Conservation (phyloP, 148 eudicot genomes). For the Chenopodium quinoa region DNA sequence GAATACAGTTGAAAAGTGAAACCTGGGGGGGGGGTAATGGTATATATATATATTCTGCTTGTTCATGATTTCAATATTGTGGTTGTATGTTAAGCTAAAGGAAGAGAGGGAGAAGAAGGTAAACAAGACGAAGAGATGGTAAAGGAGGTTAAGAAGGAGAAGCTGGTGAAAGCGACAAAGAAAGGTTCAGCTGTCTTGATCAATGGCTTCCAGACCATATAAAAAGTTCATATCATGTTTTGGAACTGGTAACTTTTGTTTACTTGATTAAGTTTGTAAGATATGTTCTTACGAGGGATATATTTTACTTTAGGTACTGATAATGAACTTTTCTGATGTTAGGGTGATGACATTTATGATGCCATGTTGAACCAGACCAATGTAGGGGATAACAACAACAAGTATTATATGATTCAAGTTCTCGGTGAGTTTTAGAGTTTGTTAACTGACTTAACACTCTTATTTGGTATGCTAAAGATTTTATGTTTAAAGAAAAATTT, state of each 20-base stretch:
- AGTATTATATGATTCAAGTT: slow-evolving; percentile 84
- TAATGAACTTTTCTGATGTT: slow-evolving; percentile 14
- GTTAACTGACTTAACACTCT: neutral
- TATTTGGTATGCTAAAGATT: neutral
- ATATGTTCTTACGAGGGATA: neutral
- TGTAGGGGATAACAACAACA: slow-evolving; percentile 92
- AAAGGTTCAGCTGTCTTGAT: slow-evolving; percentile 92
- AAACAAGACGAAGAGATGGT: slow-evolving; percentile 19
- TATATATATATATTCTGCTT: neutral
- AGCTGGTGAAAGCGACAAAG: slow-evolving; percentile 78
- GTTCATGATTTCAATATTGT: slow-evolving; percentile 5
- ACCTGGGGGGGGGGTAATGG: neutral
- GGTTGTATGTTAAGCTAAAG: slow-evolving; percentile 33
- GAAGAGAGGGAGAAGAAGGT: slow-evolving; percentile 25
- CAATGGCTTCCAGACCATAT: slow-evolving; percentile 74
- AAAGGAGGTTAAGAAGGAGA: slow-evolving; percentile 54
- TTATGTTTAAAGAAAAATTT: neutral
- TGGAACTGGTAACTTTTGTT: slow-evolving; percentile 51
- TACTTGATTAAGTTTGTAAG: neutral
- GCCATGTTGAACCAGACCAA: slow-evolving; percentile 99
- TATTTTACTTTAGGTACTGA: neutral
- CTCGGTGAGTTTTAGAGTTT: slow-evolving; percentile 47
- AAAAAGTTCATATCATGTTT: slow-evolving; percentile 73
- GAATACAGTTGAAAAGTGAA: neutral
- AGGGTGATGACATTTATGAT: slow-evolving; percentile 91